Evolutionary conservation across 768 basidiomycete genomes (phyloP).

Genomic region (Podaxis mareebaensis): DNA sequence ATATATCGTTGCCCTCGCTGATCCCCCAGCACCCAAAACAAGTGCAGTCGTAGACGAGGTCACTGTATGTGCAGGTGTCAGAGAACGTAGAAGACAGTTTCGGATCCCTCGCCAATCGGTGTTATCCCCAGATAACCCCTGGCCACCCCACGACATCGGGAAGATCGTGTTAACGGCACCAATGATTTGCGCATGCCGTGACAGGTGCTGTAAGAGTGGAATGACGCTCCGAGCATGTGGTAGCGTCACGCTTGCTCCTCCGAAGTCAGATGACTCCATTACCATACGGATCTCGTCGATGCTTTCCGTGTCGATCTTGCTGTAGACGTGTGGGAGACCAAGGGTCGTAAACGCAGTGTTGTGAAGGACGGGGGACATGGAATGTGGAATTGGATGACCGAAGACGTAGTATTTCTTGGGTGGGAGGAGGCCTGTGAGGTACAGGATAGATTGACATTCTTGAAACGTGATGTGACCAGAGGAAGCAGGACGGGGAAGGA

Average conservation of each 20-base stretch:
- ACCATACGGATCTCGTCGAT: constrained; percentile 49
- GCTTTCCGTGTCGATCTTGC: constrained; percentile 52
- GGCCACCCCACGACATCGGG: constrained; percentile 36
- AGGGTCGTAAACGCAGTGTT: constrained; percentile 68
- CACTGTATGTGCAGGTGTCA: constrained; percentile 33
- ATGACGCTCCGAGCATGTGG: constrained; percentile 78
- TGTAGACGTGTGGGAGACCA: constrained; percentile 69
- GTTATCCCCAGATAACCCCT: constrained; percentile 67
- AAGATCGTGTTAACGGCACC: constrained; percentile 83
- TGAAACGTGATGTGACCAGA: constrained; percentile 74
- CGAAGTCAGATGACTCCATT: constrained; percentile 56
- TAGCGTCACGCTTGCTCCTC: constrained; percentile 83
- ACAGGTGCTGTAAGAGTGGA: constrained; percentile 60
- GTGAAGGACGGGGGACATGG: constrained; percentile 75
- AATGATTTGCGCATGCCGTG: constrained; percentile 63
- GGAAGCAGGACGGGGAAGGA: constrained; percentile 64
- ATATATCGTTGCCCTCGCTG: constrained; percentile 76
- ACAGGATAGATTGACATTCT: constrained; percentile 64
- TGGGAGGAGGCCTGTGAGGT: constrained; percentile 63
- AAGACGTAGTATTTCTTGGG: constrained; percentile 65
- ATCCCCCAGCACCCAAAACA: constrained; percentile 81
- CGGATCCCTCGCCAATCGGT: constrained; percentile 80
- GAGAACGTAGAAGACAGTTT: constrained; percentile 39
- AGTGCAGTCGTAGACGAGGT: constrained; percentile 43
- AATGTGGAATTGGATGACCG: constrained; percentile 68